These are phyloP conservation scores for Xylariaceae sp. DNA, from an alignment of 2,329 filamentous ascomycete species.

Conservation along the genomic window DNA sequence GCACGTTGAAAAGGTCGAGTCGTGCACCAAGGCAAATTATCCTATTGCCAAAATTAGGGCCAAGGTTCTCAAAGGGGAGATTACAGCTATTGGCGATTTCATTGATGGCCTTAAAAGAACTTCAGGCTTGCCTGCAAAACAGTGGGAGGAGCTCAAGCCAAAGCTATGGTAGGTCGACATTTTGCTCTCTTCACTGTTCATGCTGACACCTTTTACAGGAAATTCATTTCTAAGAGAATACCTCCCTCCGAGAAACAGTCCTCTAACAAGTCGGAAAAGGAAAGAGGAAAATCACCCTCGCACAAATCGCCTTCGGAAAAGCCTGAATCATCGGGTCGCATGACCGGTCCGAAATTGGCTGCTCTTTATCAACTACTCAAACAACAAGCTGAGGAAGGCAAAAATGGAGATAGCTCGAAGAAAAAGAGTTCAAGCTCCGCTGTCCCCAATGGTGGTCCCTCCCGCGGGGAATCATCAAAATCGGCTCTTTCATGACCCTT, in stretches of 20 bases:
- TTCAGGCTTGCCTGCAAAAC: conserved; percentile 38
- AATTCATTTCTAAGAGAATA: conserved; percentile 46
- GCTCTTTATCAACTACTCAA: conserved; percentile 44
- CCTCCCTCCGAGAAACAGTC: conserved; percentile 42
- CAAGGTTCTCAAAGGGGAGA: conserved; percentile 44
- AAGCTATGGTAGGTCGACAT: conserved; percentile 43
- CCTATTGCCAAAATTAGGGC: conserved; percentile 44
- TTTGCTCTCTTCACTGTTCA: background rate
- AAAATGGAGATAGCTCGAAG: conserved; percentile 36
- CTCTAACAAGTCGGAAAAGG: conserved; percentile 36
- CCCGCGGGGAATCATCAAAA: conserved; percentile 39
- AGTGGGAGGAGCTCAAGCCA: conserved; percentile 45
- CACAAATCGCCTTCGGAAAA: conserved; percentile 33
- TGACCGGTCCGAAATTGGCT: conserved; percentile 44
- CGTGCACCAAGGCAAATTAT: conserved; percentile 45
- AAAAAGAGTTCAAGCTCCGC: conserved; percentile 33
- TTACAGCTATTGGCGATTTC: conserved; percentile 46
- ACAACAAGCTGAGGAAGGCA: conserved; percentile 36
- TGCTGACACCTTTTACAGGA: conserved; percentile 36
- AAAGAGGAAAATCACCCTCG: conserved; percentile 33
- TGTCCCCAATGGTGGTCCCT: conserved; percentile 35
- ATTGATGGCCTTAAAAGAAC: conserved; percentile 44
- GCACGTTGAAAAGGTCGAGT: conserved; percentile 42
- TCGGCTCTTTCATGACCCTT: conserved; percentile 29
- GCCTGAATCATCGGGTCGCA: conserved; percentile 31